A percentile compares a stretch with the other conserved stretches of the same genome.
Evolutionary conservation across 1,284 basidiomycete genomes (phyloP).

Genomic region (Boletus sp.): DNA sequence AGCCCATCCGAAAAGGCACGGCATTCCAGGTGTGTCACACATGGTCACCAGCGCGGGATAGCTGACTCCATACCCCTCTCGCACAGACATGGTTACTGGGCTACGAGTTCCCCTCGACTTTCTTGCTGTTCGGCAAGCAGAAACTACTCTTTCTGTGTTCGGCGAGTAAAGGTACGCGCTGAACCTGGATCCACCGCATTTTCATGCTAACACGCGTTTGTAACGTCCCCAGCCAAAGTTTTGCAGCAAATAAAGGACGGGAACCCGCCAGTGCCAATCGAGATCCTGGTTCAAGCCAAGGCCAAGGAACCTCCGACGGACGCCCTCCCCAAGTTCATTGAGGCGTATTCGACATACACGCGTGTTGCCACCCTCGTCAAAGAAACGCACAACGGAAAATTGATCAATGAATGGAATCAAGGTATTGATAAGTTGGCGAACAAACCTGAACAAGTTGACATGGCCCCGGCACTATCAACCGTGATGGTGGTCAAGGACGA

Average conservation of each 20-base stretch:
- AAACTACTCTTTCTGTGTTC: constrained; percentile 83
- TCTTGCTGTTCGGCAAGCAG: constrained; percentile 77
- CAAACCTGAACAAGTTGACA: constrained; percentile 77
- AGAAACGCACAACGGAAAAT: constrained; percentile 76
- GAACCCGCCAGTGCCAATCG: constrained; percentile 50
- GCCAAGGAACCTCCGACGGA: constrained; percentile 69
- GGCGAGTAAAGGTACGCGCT: constrained; percentile 72
- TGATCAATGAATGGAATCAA: constrained; percentile 77
- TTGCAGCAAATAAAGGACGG: constrained; percentile 65
- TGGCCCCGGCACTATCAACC: constrained; percentile 70
- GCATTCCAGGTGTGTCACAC: constrained; percentile 71
- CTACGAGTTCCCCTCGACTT: constrained; percentile 93
- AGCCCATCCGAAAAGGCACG: constrained; percentile 82
- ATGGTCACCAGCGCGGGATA: background rate
- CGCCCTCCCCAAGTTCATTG: constrained; percentile 58
- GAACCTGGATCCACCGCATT: background rate
- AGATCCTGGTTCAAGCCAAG: constrained; percentile 68
- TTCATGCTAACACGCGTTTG: constrained; percentile 17
- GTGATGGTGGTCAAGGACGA: constrained; percentile 87
- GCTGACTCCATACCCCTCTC: constrained; percentile 16
- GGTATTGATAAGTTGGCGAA: constrained; percentile 46
- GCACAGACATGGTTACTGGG: constrained; percentile 81
- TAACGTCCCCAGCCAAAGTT: constrained; percentile 46
- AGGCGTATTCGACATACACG: constrained; percentile 51
- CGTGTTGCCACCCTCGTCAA: constrained; percentile 72